A percentile compares a stretch with the other conserved stretches of the same genome.
Conservation (phyloP, 176 grass and related monocot genomes). For the Carex cristatella region DNA sequence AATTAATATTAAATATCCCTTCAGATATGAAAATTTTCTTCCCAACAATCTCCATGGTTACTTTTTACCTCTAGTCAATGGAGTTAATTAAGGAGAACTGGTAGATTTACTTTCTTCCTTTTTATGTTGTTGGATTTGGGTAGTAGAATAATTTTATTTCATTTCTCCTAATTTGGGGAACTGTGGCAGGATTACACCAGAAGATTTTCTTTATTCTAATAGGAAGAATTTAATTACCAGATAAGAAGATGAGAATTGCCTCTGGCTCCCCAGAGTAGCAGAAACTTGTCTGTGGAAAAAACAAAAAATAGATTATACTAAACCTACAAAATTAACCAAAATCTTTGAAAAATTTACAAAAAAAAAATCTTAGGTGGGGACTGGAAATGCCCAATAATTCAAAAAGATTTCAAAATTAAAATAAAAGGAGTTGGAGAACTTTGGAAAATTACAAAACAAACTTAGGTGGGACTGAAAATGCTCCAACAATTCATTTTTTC, state of each 20-base stretch:
- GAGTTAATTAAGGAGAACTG: neutral
- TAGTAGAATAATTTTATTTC: neutral
- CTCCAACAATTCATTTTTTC: too few species aligned
- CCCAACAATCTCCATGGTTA: neutral
- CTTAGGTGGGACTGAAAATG: too few species aligned
- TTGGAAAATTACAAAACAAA: too few species aligned
- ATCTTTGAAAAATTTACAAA: too few species aligned
- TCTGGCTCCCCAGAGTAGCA: conserved; percentile 37
- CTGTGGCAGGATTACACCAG: neutral
- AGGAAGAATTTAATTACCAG: conserved; percentile 31
- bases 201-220: neutral
- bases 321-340: neutral
- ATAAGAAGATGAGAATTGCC: conserved; percentile 23
- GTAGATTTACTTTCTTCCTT: neutral
- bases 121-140: neutral
- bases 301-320: conserved; percentile 13
- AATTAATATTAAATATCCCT: neutral
- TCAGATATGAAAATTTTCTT: neutral
- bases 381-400: too few species aligned
- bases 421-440: too few species aligned
- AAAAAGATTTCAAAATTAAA: too few species aligned
- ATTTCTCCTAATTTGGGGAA: neutral
- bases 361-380: too few species aligned
- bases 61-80: neutral
- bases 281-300: conserved; percentile 42